Evolutionary conservation across 2,329 filamentous ascomycete genomes (phyloP), one percentile per base, ranked within the genome.

Genomic region (Fusarium lateritium): DNA sequence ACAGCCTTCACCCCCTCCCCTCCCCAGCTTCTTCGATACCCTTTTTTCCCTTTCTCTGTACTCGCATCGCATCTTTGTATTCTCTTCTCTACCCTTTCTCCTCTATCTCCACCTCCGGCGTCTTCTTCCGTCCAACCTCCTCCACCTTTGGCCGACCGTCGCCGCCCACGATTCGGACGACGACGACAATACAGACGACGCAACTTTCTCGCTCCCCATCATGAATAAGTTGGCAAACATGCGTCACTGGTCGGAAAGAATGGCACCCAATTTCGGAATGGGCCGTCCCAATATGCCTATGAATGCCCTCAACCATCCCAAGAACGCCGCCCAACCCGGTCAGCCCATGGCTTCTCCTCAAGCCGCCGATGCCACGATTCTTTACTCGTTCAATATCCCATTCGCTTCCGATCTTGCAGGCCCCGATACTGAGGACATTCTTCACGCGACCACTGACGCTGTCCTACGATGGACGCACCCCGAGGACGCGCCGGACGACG

Each of bases 361-460:
- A 70, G 85, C 91, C 67, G 87, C 91, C 77, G 92, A 95, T 78
- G 86, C 91, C 53, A 90, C 89, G 71, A 93, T 98, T 80, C 94
- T 97, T 81, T 91, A 97, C 79, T 95, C 94, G 70, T 98, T 99
- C 89, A 98, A 98, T 79, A 92, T 99, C 49, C 96, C 96, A 65
- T 98, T 98, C 82, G 91, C 94, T 73, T 97, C 93, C 69, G 95
- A 95, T 76, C 89, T 99, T 65, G 89, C 93, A 67, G 96, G 96
- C 34, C 96, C 96, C 69, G 94, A 98, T 76, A 92, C 92, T 72
- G 94, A 98, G 80, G 94, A 98, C 80, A 93, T 99, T 75, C 88
- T 98, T 65, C 95, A 98, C 82, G 94, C 95, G 69, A 97, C 93
- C 69, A 89, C 90, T 60, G 92, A 94, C 73, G 94, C 95, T 64